Percentiles rank a stretch among this genome's conserved stretches.
phyloP scores from a whole-genome alignment of 2,329 filamentous ascomycete genomes.

The Microascus cirrosus region DNA sequence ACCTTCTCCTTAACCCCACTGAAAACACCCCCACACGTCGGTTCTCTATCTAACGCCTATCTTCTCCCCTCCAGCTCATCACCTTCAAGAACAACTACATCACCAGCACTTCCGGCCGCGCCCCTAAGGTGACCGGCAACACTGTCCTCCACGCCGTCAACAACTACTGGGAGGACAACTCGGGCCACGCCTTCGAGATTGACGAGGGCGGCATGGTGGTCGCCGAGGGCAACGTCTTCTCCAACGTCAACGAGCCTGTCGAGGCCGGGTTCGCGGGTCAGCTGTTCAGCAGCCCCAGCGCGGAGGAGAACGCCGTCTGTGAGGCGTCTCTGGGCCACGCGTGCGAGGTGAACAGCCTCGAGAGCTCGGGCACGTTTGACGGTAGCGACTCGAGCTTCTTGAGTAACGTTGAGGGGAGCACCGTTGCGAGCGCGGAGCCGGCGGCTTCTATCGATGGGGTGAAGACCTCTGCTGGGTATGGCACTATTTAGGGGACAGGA shows the following conservation, averaged over 20 bases:
- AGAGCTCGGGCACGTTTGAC: constrained; percentile 23
- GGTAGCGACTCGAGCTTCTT: constrained; percentile 36
- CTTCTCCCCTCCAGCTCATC: constrained; percentile 20
- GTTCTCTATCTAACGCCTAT: background rate
- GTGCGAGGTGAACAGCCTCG: constrained; percentile 39
- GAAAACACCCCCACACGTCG: too few relatives aligned
- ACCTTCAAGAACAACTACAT: constrained; percentile 52
- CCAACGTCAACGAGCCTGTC: constrained; percentile 34
- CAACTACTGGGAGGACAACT: constrained; percentile 48
- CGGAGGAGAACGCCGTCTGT: constrained; percentile 27
- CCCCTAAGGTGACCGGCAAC: constrained; percentile 45
- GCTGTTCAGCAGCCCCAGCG: constrained; percentile 19
- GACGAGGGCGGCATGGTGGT: constrained; percentile 31
- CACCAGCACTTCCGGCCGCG: constrained; percentile 44
- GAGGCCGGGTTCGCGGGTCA: constrained; percentile 19
- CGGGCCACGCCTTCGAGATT: constrained; percentile 47
- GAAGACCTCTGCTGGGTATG: constrained; percentile 5
- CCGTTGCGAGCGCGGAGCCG: constrained; percentile 29
- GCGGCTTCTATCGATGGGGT: background rate
- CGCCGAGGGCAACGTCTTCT: constrained; percentile 47
- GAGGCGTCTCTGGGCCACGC: constrained; percentile 30
- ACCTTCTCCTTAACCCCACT: background rate
- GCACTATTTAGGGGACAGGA: constrained; percentile 3
- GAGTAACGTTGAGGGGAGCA: constrained; percentile 38
- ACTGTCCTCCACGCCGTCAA: constrained; percentile 47